Conservation (phyloP, 192 early-diverging fungal genomes). For the Bifiguratus adelaidae region DNA sequence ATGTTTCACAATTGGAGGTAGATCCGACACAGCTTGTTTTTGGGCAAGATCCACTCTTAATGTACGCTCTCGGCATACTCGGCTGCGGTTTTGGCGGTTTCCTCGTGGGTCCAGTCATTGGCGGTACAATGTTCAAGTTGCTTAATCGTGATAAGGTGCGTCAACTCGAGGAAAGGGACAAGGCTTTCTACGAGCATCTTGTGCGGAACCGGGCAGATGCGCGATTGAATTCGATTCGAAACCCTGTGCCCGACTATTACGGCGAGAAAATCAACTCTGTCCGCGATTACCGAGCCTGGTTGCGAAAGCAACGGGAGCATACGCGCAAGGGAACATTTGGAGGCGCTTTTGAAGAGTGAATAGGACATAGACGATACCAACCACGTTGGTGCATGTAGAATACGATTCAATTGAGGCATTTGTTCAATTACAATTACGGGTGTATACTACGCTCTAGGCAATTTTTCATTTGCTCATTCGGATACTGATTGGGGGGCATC, state of each 20-base stretch:
- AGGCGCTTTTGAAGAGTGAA: conserved; percentile 14
- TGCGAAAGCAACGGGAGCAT: conserved; percentile 78
- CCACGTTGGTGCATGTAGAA: neutral
- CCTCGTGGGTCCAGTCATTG: conserved; percentile 51
- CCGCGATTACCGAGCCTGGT: conserved; percentile 72
- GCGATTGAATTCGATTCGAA: conserved; percentile 48
- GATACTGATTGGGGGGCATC: neutral
- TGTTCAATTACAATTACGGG: neutral
- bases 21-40: conserved; percentile 52
- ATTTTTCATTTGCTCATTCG: neutral
- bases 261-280: conserved; percentile 87
- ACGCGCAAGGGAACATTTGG: conserved; percentile 60
- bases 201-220: conserved; percentile 57
- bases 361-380: no score
- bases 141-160: conserved; percentile 35
- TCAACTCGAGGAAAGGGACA: conserved; percentile 9
- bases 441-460: neutral
- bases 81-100: conserved; percentile 50
- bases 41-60: conserved; percentile 52
- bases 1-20: conserved; percentile 46
- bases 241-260: conserved; percentile 85
- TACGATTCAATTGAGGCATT: neutral
- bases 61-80: conserved; percentile 39
- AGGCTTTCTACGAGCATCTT: conserved; percentile 55
- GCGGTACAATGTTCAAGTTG: conserved; percentile 44